Evolutionary conservation across 225 moss, liverwort and hornwort species (phyloP), one percentile per base, ranked within the genome.

Genomic region (Neckera pumila): DNA sequence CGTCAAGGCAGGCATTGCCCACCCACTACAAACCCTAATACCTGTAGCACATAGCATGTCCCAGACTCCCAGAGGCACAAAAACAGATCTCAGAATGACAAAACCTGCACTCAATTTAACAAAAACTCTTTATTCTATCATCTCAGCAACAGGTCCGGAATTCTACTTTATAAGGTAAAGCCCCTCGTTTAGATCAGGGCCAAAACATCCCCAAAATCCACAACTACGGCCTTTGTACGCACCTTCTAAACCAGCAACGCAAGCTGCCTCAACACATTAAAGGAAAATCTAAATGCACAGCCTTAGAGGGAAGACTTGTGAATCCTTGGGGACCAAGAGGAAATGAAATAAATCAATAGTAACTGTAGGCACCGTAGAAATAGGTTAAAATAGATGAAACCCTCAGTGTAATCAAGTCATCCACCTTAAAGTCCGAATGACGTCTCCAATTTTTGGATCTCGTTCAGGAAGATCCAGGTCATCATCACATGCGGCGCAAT

Each of bases 401-500:
- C 86, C 86, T 53, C 59, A 30, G 67, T 69, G 14, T 30, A 60
- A 72, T 30, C 79, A 69, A 58, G 81, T 36, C 75, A 83, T 81
- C 82, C 72, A 85, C 61, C 82, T 95, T 90, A 98, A 76, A 95
- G 73, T 86, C 98, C 98, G 47, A 59, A 47, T 16, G 76, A 83
- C 88, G 95, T 97, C 92, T 99, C 96, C 25, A 99, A 75, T 86
- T 99, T 99, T 84, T 99, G 98, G 77, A 99, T 95, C 94, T 99
- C 89, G 88, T 91, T 97, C 88, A 97, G 67, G 84, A 97, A 97
- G 82, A 97, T 95, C 97, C 97, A 97, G 58, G 97, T 99, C 98
- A 99, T 99, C 98, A 98, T 98, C n/a, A 98, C 98, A 92, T 98
- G 98, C 54, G 98, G 97, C 33, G 97, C 98, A 94, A 98, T 98